Conservation (phyloP, 257 asterid genomes). For the Hygrophila difformis region DNA sequence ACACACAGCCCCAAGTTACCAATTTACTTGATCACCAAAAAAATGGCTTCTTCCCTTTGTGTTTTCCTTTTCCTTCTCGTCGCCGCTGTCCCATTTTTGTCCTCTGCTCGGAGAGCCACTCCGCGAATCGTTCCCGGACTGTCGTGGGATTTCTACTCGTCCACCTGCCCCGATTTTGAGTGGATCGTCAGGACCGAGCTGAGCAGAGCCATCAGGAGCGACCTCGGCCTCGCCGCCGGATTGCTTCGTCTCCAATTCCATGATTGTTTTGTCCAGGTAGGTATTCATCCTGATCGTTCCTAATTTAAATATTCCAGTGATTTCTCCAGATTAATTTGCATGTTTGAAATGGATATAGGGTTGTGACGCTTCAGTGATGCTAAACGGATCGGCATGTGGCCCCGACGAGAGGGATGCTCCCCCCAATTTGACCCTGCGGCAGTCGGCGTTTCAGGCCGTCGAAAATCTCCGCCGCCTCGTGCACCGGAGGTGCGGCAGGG, state of each 20-base stretch:
- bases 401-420: slow-evolving; percentile 34
- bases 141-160: slow-evolving; percentile 33
- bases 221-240: slow-evolving; percentile 65
- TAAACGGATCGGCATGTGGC: slow-evolving; percentile 37
- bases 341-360: slow-evolving; percentile 23
- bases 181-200: slow-evolving; percentile 36
- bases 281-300: background rate
- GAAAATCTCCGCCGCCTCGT: slow-evolving; percentile 35
- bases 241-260: slow-evolving; percentile 69
- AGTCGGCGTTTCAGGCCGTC: slow-evolving; percentile 29
- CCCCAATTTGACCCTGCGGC: slow-evolving; percentile 38
- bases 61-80: too few species aligned
- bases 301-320: background rate
- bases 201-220: slow-evolving; percentile 28
- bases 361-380: slow-evolving; percentile 33
- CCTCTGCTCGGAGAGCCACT: too few species aligned
- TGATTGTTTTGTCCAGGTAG: slow-evolving; percentile 59
- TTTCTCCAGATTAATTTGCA: too few species aligned
- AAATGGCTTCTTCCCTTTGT: too few species aligned
- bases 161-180: slow-evolving; percentile 43
- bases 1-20: too few species aligned
- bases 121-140: slow-evolving; percentile 52
- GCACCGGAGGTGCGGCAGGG: slow-evolving; percentile 27
- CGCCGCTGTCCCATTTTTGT: too few species aligned
- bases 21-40: too few species aligned